Percentiles rank a stretch among this genome's conserved stretches.
phyloP scores from a whole-genome alignment of 2,329 filamentous ascomycete genomes.

The Monosporascus cannonballus region DNA sequence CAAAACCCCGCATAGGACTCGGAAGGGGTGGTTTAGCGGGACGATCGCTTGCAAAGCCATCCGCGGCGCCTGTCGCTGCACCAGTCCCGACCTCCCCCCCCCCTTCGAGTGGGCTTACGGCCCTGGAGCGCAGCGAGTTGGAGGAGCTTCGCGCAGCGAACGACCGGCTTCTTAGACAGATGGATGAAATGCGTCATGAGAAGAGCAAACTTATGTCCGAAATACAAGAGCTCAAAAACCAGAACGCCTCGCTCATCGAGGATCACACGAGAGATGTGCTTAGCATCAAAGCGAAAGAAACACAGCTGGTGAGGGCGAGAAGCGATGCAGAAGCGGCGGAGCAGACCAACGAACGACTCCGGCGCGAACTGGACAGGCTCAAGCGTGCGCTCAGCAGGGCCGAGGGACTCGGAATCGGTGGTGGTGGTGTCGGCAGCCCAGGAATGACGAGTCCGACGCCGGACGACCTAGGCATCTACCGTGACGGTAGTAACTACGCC shows the following conservation, averaged over 20 bases:
- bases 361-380: conserved; percentile 83
- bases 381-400: conserved; percentile 75
- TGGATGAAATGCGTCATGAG: conserved; percentile 77
- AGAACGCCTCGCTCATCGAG: conserved; percentile 94
- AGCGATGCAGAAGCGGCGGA: conserved; percentile 87
- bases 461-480: conserved; percentile 56
- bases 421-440: conserved; percentile 35
- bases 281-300: conserved; percentile 97
- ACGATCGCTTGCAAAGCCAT: conserved; percentile 75
- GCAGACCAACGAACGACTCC: conserved; percentile 74
- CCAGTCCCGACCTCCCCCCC: conserved; percentile 50
- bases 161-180: conserved; percentile 67
- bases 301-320: conserved; percentile 85
- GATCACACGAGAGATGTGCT: conserved; percentile 93
- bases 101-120: conserved; percentile 59
- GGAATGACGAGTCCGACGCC: conserved; percentile 45
- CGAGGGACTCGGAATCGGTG: conserved; percentile 39
- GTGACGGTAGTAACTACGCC: conserved; percentile 39
- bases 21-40: conserved; percentile 80
- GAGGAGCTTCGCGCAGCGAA: conserved; percentile 82
- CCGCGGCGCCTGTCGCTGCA: conserved; percentile 41
- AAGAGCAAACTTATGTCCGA: conserved; percentile 77
- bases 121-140: conserved; percentile 85
- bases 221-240: conserved; percentile 90
- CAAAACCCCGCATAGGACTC: conserved; percentile 57